A percentile compares a stretch with the other conserved stretches of the same genome.
These are phyloP conservation scores for Tylopilus felleus DNA, from an alignment of 768 basidiomycete species.

Conservation along the genomic window DNA sequence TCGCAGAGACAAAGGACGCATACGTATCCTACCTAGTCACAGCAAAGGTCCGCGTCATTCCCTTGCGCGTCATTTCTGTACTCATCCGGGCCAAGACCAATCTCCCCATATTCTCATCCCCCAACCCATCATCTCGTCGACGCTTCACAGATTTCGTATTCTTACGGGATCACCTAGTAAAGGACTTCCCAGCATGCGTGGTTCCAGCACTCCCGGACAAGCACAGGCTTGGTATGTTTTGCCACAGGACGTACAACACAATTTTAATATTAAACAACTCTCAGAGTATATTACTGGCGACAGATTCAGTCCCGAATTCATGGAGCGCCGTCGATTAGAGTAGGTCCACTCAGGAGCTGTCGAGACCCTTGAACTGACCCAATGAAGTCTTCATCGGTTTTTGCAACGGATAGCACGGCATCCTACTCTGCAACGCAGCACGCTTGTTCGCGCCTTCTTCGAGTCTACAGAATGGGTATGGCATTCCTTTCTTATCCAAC, in stretches of 20 bases:
- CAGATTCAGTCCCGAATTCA: slow-evolving; percentile 94
- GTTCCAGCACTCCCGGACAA: slow-evolving; percentile 96
- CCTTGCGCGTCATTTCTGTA: not conserved
- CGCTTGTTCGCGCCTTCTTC: slow-evolving; percentile 90
- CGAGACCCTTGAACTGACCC: slow-evolving; percentile 2
- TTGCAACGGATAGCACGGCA: slow-evolving; percentile 88
- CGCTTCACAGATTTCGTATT: slow-evolving; percentile 98
- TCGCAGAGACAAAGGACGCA: slow-evolving; percentile 95
- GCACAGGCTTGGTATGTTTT: slow-evolving; percentile 80
- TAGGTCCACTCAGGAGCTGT: slow-evolving; percentile 38
- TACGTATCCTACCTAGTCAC: slow-evolving; percentile 93
- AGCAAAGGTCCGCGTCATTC: slow-evolving; percentile 63
- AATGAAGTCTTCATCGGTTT: slow-evolving; percentile 82
- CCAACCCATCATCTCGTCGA: slow-evolving; percentile 72
- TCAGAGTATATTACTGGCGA: slow-evolving; percentile 97
- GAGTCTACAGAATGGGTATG: slow-evolving; percentile 98
- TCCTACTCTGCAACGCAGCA: slow-evolving; percentile 88
- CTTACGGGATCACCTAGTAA: slow-evolving; percentile 79
- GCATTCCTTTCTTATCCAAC: not conserved
- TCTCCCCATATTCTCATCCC: slow-evolving; percentile 77
- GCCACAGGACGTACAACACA: not conserved
- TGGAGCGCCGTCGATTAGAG: slow-evolving; percentile 90
- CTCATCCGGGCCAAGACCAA: slow-evolving; percentile 63
- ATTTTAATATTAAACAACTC: slow-evolving; percentile 1
- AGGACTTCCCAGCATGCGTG: slow-evolving; percentile 97